A percentile compares a stretch with the other conserved stretches of the same genome.
Conservation (phyloP, 176 grass and related monocot genomes). For the Otatea glauca region DNA sequence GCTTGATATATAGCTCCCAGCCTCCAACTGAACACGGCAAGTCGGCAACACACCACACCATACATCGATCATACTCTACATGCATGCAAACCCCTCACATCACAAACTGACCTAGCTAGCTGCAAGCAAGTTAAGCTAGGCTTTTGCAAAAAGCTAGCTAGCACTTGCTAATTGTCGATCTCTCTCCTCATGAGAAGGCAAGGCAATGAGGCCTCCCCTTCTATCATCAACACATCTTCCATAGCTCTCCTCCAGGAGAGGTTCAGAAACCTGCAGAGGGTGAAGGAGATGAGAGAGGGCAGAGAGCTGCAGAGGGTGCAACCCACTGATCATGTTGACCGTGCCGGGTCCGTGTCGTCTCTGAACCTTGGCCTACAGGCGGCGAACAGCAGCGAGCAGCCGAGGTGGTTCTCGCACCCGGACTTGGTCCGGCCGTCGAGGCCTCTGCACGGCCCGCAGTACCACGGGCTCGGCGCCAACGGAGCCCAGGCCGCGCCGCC, state of each 20-base stretch:
- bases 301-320: slow-evolving; percentile 64
- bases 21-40: slow-evolving; percentile 34
- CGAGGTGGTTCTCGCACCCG: slow-evolving; percentile 87
- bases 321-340: slow-evolving; percentile 27
- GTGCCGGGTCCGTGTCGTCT: slow-evolving; percentile 1
- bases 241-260: slow-evolving; percentile 97
- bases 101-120: slow-evolving; percentile 31
- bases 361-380: slow-evolving; percentile 19
- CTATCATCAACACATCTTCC: slow-evolving; percentile 72
- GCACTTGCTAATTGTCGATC: slow-evolving; percentile 26
- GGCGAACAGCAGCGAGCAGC: slow-evolving; percentile 35
- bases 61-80: slow-evolving; percentile 20
- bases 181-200: slow-evolving; percentile 61
- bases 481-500: background rate
- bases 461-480: background rate
- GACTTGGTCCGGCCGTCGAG: slow-evolving; percentile 66
- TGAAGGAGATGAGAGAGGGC: slow-evolving; percentile 89
- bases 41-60: slow-evolving; percentile 34
- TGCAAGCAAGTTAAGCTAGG: slow-evolving; percentile 37
- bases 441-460: slow-evolving; percentile 32
- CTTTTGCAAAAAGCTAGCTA: slow-evolving; percentile 41
- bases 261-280: slow-evolving; percentile 89
- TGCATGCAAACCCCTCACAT: slow-evolving; percentile 31
- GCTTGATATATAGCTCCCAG: slow-evolving; percentile 12
- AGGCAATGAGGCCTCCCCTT: slow-evolving; percentile 54